These are phyloP conservation scores for Fusarium sp. DNA, from an alignment of 2,329 filamentous ascomycete genomes.

Conservation along the genomic window DNA sequence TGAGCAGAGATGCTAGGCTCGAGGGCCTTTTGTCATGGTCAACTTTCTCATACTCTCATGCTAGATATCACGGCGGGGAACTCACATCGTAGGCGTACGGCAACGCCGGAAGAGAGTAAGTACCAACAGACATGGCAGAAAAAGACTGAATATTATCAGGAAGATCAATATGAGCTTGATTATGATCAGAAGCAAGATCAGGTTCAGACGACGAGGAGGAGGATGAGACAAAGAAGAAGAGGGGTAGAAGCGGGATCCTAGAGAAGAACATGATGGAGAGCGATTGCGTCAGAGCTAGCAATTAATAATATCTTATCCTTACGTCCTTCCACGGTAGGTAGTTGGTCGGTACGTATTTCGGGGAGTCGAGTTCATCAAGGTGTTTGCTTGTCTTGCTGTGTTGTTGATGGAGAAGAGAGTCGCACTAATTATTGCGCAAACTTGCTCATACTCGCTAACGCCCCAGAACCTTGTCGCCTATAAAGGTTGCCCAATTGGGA, in stretches of 20 bases:
- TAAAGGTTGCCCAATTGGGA: conserved; percentile 40
- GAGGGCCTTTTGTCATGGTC: conserved; percentile 61
- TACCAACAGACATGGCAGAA: conserved; percentile 49
- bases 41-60: not conserved
- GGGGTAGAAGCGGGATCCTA: conserved; percentile 26
- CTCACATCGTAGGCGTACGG: conserved; percentile 77
- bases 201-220: conserved; percentile 2
- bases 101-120: conserved; percentile 70
- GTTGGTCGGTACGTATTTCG: conserved; percentile 2
- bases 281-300: conserved; percentile 31
- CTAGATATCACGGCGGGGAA: not conserved
- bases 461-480: not conserved
- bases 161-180: not conserved
- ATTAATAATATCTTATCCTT: conserved; percentile 4
- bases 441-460: conserved; percentile 43
- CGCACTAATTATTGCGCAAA: conserved; percentile 33
- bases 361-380: conserved; percentile 27
- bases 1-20: conserved; percentile 78
- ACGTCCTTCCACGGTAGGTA: not conserved
- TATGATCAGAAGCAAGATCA: not conserved
- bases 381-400: not conserved
- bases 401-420: conserved; percentile 10
- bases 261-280: conserved; percentile 15
- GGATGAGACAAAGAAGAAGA: conserved; percentile 20
- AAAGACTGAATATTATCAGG: not conserved